Conservation (phyloP, 768 basidiomycete species). For the Mycena galopus region DNA sequence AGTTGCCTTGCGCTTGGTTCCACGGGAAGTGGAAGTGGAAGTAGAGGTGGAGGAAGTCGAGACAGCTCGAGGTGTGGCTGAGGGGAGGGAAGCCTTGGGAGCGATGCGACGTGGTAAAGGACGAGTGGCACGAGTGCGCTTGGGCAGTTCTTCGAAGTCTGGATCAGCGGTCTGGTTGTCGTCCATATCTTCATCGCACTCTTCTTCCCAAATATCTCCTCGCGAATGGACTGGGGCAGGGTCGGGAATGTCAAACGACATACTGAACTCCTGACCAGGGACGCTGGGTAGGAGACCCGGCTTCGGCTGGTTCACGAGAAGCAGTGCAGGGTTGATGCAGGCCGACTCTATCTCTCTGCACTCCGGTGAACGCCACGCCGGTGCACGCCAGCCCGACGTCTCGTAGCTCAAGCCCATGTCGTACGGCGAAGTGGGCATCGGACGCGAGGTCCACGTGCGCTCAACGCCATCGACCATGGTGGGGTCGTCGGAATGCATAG, state of each 20-base stretch:
- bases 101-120: slow-evolving; percentile 7
- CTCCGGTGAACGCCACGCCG: slow-evolving; percentile 1
- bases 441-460: background rate
- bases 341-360: background rate
- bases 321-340: slow-evolving; percentile 7
- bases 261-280: too few species aligned
- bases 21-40: background rate
- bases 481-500: background rate
- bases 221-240: background rate
- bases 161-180: background rate
- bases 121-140: background rate
- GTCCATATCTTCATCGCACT: background rate
- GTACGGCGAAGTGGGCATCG: slow-evolving; percentile 2
- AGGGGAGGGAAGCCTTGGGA: background rate
- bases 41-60: background rate
- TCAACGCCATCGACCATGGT: background rate
- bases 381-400: slow-evolving; percentile 6
- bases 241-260: background rate
- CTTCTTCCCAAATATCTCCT: background rate
- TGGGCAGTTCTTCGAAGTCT: background rate
- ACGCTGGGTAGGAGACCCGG: too few species aligned
- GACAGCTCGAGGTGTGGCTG: too few species aligned
- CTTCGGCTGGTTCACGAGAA: background rate
- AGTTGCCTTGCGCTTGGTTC: slow-evolving; percentile 10
- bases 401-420: slow-evolving; percentile 14